Evolutionary conservation across 768 basidiomycete species (phyloP).

Genomic region (Piloderma croceum): DNA sequence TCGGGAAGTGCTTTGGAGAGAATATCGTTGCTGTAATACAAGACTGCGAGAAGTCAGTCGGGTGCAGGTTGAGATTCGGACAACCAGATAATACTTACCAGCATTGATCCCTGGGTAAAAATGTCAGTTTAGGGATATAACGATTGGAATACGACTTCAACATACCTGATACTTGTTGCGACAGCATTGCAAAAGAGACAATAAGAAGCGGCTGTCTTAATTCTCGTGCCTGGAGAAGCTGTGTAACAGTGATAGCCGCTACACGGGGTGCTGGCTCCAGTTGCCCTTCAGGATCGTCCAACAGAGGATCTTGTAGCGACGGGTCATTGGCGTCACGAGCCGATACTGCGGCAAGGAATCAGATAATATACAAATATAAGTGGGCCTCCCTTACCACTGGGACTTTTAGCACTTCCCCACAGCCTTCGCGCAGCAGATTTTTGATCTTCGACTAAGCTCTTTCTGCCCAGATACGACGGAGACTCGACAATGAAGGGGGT

Average conservation of each 20-base stretch:
- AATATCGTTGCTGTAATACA: constrained; percentile 90
- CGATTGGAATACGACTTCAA: constrained; percentile 1
- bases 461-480: constrained; percentile 57
- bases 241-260: constrained; percentile 42
- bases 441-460: constrained; percentile 45
- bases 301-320: constrained; percentile 35
- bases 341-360: too few relatives aligned
- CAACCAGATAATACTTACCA: too few relatives aligned
- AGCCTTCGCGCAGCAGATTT: constrained; percentile 40
- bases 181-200: constrained; percentile 65
- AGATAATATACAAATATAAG: too few relatives aligned
- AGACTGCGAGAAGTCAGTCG: too few relatives aligned
- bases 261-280: constrained; percentile 19
- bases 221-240: constrained; percentile 44
- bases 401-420: constrained; percentile 41
- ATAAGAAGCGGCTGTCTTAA: constrained; percentile 59
- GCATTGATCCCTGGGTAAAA: constrained; percentile 63
- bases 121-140: constrained; percentile 5
- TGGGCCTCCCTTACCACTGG: constrained; percentile 29
- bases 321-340: neutral
- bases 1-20: constrained; percentile 75
- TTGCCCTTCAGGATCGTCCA: too few relatives aligned
- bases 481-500: constrained; percentile 60
- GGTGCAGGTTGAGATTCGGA: too few relatives aligned
- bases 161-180: constrained; percentile 74